Percentiles rank a stretch among this genome's conserved stretches.
Conservation (phyloP, 352 stramenopile genomes). For the Halophytophthora polymorphica region DNA sequence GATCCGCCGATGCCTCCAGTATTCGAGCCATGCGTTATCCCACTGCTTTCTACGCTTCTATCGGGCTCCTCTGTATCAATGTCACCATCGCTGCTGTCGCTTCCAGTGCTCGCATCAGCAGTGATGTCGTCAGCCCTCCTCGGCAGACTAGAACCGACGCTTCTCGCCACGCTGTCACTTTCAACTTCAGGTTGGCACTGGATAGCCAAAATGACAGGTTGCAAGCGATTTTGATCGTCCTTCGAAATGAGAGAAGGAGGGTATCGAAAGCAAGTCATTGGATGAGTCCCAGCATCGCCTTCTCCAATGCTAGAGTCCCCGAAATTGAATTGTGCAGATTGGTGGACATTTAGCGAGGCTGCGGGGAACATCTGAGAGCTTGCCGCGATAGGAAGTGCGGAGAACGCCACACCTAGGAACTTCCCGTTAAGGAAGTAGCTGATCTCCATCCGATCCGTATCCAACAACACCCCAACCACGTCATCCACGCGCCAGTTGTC, state of each 20-base stretch:
- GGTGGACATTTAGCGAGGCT: conserved; percentile 83
- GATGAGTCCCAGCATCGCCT: neutral
- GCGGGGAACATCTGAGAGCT: conserved; percentile 71
- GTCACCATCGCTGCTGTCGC: conserved; percentile 14
- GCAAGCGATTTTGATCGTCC: conserved; percentile 43
- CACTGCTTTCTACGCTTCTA: conserved; percentile 3
- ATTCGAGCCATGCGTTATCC: neutral
- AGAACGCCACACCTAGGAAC: conserved; percentile 85
- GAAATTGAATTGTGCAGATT: conserved; percentile 81
- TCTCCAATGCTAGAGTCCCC: conserved; percentile 17
- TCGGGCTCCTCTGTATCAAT: conserved; percentile 21
- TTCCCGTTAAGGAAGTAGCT: conserved; percentile 92
- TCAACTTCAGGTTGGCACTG: neutral
- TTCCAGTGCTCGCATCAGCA: conserved; percentile 11
- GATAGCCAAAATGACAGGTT: conserved; percentile 28
- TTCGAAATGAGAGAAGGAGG: conserved; percentile 29
- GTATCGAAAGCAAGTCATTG: conserved; percentile 29
- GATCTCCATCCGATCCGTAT: conserved; percentile 82
- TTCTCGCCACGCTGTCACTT: neutral
- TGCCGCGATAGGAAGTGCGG: conserved; percentile 33
- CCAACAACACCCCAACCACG: conserved; percentile 83
- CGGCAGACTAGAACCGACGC: neutral
- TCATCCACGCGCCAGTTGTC: conserved; percentile 77
- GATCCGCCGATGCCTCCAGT: conserved; percentile 10
- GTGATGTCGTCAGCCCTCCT: neutral